Conservation (phyloP, 352 stramenopile genomes). For the Globisporangium heterothallicum region DNA sequence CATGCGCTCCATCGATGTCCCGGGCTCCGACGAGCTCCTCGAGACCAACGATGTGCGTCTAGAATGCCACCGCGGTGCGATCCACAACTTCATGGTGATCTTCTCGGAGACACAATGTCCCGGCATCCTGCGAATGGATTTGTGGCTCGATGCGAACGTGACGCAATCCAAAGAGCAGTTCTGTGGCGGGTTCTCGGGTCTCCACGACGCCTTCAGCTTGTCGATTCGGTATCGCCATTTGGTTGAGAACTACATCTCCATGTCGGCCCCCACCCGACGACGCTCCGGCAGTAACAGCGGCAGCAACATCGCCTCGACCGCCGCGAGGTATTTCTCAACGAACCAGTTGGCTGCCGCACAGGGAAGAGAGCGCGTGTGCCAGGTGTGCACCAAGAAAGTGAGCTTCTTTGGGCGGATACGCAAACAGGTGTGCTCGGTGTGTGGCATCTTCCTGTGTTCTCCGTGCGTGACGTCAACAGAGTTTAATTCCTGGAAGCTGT, state of each 20-base stretch:
- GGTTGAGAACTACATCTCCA: conserved; percentile 39
- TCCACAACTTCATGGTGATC: conserved; percentile 59
- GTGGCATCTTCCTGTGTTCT: conserved; percentile 54
- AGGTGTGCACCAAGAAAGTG: conserved; percentile 56
- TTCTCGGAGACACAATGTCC: conserved; percentile 51
- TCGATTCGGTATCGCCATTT: conserved; percentile 55
- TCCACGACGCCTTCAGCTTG: conserved; percentile 68
- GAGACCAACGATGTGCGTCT: conserved; percentile 36
- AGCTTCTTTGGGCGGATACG: conserved; percentile 58
- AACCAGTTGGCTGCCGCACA: conserved; percentile 23
- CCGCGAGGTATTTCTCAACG: conserved; percentile 18
- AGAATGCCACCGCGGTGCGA: conserved; percentile 42
- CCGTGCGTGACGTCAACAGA: conserved; percentile 56
- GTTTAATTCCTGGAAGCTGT: conserved; percentile 61
- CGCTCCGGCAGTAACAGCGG: background rate
- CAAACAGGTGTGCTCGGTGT: conserved; percentile 57
- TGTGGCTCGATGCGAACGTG: conserved; percentile 66
- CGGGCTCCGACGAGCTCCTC: conserved; percentile 36
- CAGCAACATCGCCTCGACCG: conserved; percentile 18
- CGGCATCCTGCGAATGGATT: conserved; percentile 57
- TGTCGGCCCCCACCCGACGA: conserved; percentile 1
- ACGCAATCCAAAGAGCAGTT: conserved; percentile 46
- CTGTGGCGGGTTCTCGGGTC: conserved; percentile 49
- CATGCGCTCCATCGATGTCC: conserved; percentile 35
- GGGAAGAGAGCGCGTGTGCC: conserved; percentile 48